Evolutionary conservation across 1,284 basidiomycete genomes (phyloP).

Genomic region (Ustilago curta): DNA sequence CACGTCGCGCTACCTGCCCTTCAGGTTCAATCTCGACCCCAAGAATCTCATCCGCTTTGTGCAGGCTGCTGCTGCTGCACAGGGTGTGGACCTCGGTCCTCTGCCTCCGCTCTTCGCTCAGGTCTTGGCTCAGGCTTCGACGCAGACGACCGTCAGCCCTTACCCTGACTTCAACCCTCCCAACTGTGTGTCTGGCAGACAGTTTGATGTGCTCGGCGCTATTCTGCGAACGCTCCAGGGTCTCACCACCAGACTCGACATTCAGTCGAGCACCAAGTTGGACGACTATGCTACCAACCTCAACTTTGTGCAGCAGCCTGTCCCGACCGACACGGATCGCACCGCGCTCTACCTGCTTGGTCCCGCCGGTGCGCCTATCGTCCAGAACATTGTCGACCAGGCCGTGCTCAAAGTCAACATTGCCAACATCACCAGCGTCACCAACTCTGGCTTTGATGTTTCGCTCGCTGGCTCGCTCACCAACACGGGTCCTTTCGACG

Average conservation of each 20-base stretch:
- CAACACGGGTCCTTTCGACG: constrained; percentile 71
- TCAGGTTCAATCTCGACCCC: constrained; percentile 78
- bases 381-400: constrained; percentile 77
- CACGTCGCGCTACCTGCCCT: constrained; percentile 75
- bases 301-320: constrained; percentile 76
- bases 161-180: constrained; percentile 66
- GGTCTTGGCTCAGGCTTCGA: constrained; percentile 74
- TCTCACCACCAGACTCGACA: constrained; percentile 74
- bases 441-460: constrained; percentile 68
- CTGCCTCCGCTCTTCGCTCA: constrained; percentile 76
- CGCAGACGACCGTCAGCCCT: constrained; percentile 75
- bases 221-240: constrained; percentile 77
- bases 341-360: constrained; percentile 79
- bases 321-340: constrained; percentile 77
- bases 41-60: constrained; percentile 76
- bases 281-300: constrained; percentile 73
- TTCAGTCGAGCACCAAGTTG: constrained; percentile 56
- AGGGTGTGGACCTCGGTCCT: constrained; percentile 77
- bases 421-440: constrained; percentile 76
- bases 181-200: constrained; percentile 75
- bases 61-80: constrained; percentile 73
- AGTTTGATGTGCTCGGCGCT: constrained; percentile 71
- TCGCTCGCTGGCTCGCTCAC: constrained; percentile 64
- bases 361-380: constrained; percentile 74
- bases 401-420: constrained; percentile 75